A percentile compares a stretch with the other conserved stretches of the same genome.
Conservation (phyloP, 768 basidiomycete genomes). For the Pseudohyphozyma bogoriensis region DNA sequence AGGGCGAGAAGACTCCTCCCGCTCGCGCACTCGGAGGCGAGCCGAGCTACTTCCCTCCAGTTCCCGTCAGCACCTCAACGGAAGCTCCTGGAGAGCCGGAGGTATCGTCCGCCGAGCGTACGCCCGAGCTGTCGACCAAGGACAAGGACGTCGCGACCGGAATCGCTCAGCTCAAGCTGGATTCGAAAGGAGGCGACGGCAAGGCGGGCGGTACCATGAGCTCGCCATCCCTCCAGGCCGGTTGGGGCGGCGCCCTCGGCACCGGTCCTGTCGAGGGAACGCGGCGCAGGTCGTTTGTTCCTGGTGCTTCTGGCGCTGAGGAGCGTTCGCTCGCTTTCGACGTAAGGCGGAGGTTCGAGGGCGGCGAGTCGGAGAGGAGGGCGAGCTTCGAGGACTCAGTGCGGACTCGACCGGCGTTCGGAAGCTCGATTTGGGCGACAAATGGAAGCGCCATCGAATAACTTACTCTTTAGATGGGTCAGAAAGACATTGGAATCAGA, state of each 20-base stretch:
- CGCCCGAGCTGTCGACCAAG: too few relatives aligned
- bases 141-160: too few relatives aligned
- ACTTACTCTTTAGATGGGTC: not conserved
- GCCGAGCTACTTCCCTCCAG: conserved; percentile 21
- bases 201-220: too few relatives aligned
- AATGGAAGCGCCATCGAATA: not conserved
- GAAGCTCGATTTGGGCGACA: not conserved
- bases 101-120: too few relatives aligned
- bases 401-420: not conserved
- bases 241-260: too few relatives aligned
- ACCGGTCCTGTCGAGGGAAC: too few relatives aligned
- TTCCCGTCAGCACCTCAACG: too few relatives aligned
- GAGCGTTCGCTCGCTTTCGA: not conserved
- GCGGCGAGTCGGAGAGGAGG: not conserved
- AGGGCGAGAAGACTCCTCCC: not conserved
- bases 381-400: not conserved
- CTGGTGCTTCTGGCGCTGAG: not conserved
- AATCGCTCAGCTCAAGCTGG: too few relatives aligned
- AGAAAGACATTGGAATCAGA: too few relatives aligned
- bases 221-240: too few relatives aligned
- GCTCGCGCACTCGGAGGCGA: not conserved
- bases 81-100: too few relatives aligned
- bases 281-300: not conserved
- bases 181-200: not conserved
- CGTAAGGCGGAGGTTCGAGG: conserved; percentile 4